Evolutionary conservation across 768 basidiomycete genomes (phyloP).

Genomic region (Pisolithus orientalis): DNA sequence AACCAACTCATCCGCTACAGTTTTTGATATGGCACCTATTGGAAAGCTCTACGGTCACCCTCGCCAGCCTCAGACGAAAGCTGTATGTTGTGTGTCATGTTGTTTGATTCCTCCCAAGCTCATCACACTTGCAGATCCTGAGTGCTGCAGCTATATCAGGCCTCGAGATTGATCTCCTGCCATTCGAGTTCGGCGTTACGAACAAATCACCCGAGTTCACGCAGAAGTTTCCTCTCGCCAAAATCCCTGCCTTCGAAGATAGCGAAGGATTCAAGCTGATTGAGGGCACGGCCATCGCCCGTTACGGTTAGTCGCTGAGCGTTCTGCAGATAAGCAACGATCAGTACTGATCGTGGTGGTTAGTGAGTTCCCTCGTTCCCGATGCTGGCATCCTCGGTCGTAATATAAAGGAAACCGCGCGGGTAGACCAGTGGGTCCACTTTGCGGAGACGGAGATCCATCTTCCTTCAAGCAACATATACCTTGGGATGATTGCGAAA

Average conservation of each 20-base stretch:
- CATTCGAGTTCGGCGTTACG: neutral
- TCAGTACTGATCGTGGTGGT: neutral
- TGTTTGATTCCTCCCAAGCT: neutral
- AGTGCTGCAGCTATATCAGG: conserved; percentile 15
- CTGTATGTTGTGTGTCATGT: neutral
- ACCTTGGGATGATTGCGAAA: neutral
- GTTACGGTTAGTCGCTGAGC: conserved; percentile 8
- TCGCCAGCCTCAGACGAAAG: too few species aligned
- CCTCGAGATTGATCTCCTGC: conserved; percentile 5
- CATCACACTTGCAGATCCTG: conserved; percentile 9
- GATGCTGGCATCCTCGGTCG: neutral
- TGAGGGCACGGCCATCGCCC: too few species aligned
- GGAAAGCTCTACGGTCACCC: too few species aligned
- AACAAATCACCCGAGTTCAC: conserved; percentile 6
- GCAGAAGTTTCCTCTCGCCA: too few species aligned
- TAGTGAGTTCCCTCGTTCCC: conserved; percentile 12
- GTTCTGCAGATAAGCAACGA: conserved; percentile 10
- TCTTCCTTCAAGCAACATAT: neutral
- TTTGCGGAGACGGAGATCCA: conserved; percentile 14
- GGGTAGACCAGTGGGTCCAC: conserved; percentile 17
- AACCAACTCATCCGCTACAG: too few species aligned
- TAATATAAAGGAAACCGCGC: conserved; percentile 1
- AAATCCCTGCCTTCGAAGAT: too few species aligned
- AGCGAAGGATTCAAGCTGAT: too few species aligned
- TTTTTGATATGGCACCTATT: conserved; percentile 8